Evolutionary conservation across 352 stramenopile genomes (phyloP), one percentile per base, ranked within the genome.

Genomic region (Pythium aquatile): DNA sequence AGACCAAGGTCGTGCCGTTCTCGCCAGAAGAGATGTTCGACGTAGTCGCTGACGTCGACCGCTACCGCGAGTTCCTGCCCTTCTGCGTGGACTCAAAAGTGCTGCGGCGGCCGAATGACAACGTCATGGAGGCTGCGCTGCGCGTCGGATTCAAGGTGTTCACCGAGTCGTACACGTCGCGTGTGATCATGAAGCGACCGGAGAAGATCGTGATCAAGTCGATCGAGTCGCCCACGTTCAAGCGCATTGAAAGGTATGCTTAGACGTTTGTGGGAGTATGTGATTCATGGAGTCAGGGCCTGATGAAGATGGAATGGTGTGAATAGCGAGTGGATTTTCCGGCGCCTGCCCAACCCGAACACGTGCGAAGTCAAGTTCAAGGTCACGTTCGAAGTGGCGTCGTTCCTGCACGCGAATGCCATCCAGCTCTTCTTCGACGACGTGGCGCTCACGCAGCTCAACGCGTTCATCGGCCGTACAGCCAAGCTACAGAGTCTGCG

Each of bases 401-500:
- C 81, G 49, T 91, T 91, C 62, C 65, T 94, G 26, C 85, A 92
- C 61, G 77, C 81, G 14, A 90, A 91, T 57, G 83, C 85, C 17
- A 91, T 94, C 40, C 75, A 91, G 60, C 72, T 94, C 35, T 94
- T 94, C 68, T 94, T 94, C 58, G 85, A 94, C 66, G 85, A 94
- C 59, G 83, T 94, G 29, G 81, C 85, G 24, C 73, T 85, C 30
- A 89, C 81, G 26, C 85, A 94, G 53, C 72, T 94, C 14, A 94
- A 91, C 62, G 85, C 85, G 13, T 94, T 94, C 59, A 90, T 94
- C 55, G 74, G 72, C 11, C 83, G 83, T 20, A 74, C 81, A 1
- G 70, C 72, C 9, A 89, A 90, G 63, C 63, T 87, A 1, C 77
- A 93, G 52, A 72, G 70, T 14, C 62, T 72, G 10, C 28, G 59